Conservation (phyloP, 208 protist species). For the Trypanosoma congolense region DNA sequence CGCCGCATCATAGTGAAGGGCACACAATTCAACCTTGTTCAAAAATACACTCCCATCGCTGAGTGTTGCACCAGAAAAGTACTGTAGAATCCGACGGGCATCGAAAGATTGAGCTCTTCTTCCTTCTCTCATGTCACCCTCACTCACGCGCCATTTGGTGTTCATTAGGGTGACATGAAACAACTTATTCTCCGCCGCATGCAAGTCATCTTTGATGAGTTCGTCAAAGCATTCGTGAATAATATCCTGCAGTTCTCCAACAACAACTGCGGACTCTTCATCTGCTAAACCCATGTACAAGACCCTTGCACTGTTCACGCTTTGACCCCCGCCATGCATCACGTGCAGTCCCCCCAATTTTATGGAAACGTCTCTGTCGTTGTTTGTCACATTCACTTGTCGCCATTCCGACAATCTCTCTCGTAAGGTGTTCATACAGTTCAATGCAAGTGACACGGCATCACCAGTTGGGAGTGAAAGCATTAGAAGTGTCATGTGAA, state of each 20-base stretch:
- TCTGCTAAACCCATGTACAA: slow-evolving; percentile 75
- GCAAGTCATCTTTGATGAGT: slow-evolving; percentile 35
- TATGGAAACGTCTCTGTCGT: slow-evolving; percentile 7
- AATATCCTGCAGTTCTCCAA: slow-evolving; percentile 38
- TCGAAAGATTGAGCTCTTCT: slow-evolving; percentile 5
- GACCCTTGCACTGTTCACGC: slow-evolving; percentile 39
- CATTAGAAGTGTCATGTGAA: slow-evolving; percentile 78
- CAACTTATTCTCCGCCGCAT: slow-evolving; percentile 29
- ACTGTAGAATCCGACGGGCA: slow-evolving; percentile 17
- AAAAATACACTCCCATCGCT: slow-evolving; percentile 9
- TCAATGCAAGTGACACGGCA: slow-evolving; percentile 43
- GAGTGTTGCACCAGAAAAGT: slow-evolving; percentile 10
- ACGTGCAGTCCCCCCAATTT: slow-evolving; percentile 46
- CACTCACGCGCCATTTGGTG: slow-evolving; percentile 53
- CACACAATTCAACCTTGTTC: slow-evolving; percentile 16
- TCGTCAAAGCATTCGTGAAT: slow-evolving; percentile 52
- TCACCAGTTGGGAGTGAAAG: slow-evolving; percentile 46
- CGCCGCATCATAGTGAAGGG: slow-evolving; percentile 6
- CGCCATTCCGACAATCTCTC: slow-evolving; percentile 12
- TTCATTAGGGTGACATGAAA: slow-evolving; percentile 82
- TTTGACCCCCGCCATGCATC: slow-evolving; percentile 28
- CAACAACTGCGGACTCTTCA: slow-evolving; percentile 15
- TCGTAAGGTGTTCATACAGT: slow-evolving; percentile 23
- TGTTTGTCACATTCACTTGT: slow-evolving; percentile 5
- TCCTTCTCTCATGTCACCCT: neutral